phyloP scores from a whole-genome alignment of 1,284 basidiomycete genomes.

The Cutaneotrichosporon spelunceum region DNA sequence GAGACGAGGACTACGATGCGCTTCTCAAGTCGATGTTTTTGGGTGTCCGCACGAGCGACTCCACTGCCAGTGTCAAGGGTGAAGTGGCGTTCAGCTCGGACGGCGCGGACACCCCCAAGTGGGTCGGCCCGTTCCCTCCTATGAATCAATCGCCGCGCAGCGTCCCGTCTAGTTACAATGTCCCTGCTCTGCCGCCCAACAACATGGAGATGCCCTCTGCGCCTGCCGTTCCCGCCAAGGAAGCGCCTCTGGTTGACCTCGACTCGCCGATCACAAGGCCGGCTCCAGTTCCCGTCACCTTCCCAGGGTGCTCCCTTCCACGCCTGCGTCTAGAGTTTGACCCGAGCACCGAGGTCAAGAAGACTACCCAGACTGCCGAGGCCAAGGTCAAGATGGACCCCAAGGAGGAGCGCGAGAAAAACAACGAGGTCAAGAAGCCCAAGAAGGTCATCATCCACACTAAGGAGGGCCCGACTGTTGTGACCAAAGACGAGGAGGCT shows the following conservation, averaged over 20 bases:
- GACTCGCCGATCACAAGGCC: background rate
- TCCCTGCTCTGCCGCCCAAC: background rate
- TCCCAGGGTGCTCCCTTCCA: background rate
- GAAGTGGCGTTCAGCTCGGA: slow-evolving; percentile 7
- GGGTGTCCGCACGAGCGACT: background rate
- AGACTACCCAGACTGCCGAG: background rate
- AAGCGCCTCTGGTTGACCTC: slow-evolving; percentile 1
- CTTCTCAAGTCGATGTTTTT: slow-evolving; percentile 16
- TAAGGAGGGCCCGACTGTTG: background rate
- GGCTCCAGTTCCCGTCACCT: background rate
- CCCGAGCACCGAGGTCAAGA: background rate
- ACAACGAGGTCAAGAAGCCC: background rate
- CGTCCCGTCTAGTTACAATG: background rate
- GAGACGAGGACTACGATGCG: slow-evolving; percentile 21
- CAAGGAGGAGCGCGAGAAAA: slow-evolving; percentile 4
- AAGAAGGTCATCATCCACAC: background rate
- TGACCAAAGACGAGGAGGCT: background rate
- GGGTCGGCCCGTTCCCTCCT: slow-evolving; percentile 13
- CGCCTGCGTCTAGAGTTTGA: background rate
- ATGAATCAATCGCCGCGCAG: background rate
- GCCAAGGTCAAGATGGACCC: background rate
- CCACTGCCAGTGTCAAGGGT: slow-evolving; percentile 11
- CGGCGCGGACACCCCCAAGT: slow-evolving; percentile 11
- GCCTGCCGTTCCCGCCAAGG: background rate
- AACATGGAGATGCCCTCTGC: background rate